phyloP scores from a whole-genome alignment of 345 rosid genomes.

The Eucalyptus microcorys region DNA sequence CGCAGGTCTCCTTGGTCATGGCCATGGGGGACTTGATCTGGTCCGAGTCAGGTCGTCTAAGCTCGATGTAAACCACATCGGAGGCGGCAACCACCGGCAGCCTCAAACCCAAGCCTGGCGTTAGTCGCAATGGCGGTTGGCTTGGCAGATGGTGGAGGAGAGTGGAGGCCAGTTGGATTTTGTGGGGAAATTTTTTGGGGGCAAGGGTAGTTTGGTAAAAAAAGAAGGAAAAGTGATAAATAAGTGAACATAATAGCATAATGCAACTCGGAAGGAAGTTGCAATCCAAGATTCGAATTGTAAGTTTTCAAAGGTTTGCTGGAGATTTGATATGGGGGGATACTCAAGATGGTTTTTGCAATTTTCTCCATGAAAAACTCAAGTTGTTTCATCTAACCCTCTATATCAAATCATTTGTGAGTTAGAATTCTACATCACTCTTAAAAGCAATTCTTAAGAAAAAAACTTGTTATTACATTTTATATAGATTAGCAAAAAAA shows the following conservation, averaged over 20 bases:
- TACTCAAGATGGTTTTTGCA: neutral
- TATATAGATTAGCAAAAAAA: too few species aligned
- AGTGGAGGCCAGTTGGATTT: neutral
- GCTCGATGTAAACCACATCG: neutral
- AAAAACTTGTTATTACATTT: too few species aligned
- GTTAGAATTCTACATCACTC: too few species aligned
- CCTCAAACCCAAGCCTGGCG: rapidly evolving
- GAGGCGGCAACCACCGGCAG: neutral
- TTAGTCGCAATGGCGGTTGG: rapidly evolving
- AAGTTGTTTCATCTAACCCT: too few species aligned
- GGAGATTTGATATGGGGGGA: too few species aligned
- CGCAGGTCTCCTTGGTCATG: neutral
- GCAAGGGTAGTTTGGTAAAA: neutral
- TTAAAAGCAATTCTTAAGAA: too few species aligned
- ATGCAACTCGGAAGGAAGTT: neutral
- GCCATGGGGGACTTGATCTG: neutral
- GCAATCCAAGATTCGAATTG: rapidly evolving
- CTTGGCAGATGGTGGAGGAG: neutral
- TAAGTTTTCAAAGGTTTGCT: too few species aligned
- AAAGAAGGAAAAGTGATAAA: too few species aligned
- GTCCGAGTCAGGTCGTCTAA: rapidly evolving
- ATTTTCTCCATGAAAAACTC: neutral
- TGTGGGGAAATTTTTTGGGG: neutral
- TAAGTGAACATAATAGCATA: neutral
- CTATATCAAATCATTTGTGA: too few species aligned